Evolutionary conservation across 2,329 filamentous ascomycete species (phyloP).

Genomic region (Cercospora nicotianae): DNA sequence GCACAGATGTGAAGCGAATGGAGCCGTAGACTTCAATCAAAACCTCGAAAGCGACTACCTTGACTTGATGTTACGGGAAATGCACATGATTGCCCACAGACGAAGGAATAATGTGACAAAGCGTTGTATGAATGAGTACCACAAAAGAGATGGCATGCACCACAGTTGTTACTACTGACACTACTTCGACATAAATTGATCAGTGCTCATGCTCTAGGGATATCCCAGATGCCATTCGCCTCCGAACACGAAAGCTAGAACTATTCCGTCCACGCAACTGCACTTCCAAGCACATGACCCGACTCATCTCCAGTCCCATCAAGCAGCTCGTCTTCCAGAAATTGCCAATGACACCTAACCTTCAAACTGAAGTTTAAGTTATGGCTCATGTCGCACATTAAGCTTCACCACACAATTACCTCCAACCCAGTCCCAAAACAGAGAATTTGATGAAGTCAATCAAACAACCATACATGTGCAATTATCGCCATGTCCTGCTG

Average conservation of each 20-base stretch:
- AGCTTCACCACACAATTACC: slow-evolving; percentile 7
- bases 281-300: not conserved
- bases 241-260: not conserved
- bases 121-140: not conserved
- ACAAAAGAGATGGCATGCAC: not conserved
- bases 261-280: not conserved
- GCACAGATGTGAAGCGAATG: slow-evolving; percentile 14
- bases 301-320: not conserved
- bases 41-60: slow-evolving; percentile 17
- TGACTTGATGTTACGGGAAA: slow-evolving; percentile 12
- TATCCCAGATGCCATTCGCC: slow-evolving; percentile 3
- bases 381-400: slow-evolving; percentile 5
- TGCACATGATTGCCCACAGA: slow-evolving; percentile 6
- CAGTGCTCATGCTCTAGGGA: not conserved
- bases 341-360: slow-evolving; percentile 4
- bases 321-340: not conserved
- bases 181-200: not conserved
- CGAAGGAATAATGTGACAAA: not conserved
- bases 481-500: not conserved
- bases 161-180: not conserved
- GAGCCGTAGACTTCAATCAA: slow-evolving; percentile 16
- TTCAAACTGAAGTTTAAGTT: not conserved
- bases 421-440: slow-evolving; percentile 13
- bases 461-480: not conserved
- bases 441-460: slow-evolving; percentile 13